Evolutionary conservation across 2,329 filamentous ascomycete genomes (phyloP), one percentile per base, ranked within the genome.

Genomic region (Talaromyces albobiverticillius): DNA sequence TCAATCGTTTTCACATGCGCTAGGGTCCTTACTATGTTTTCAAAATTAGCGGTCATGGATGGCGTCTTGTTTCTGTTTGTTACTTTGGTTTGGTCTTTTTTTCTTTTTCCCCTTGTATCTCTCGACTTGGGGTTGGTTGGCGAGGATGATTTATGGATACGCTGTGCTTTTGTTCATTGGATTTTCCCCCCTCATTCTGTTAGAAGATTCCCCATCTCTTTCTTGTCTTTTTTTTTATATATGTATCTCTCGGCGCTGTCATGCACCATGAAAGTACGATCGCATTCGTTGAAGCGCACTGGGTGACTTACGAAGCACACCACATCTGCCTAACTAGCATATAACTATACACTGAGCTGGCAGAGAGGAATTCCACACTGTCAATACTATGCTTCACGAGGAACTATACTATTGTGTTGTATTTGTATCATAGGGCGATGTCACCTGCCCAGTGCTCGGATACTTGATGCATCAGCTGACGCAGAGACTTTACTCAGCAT

Each of bases 11-110:
- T 20, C 40, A 9, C 22, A 18, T 49, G 10, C 36, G 23, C 14
- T 22, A 22, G 26, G 38, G 18, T 25, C 29, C 36, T 36, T 38
- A 29, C 23, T 46, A 25, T 32, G 47, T 45, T 52, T 56, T 46
- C 48, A 42, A 46, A 60, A 62, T 67, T 65, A 68, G 66, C 65
- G 66, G 62, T 60, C 57, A 60, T 57, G 62, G 60, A 51, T 57
- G 64, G 64, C 63, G 64, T 65, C 55, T 43, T 53, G 55, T 57
- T 59, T 60, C 51, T 41, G 54, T 59, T 53, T 56, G 53, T 58
- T 43, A n/a, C n/a, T 62, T 29, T 25, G 22, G 53, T 34, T 48
- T 31, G n/a, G 29, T 22, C 26, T 41, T 45, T 14, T 36, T 26
- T 16, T 47, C 22, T 18, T 26, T 46, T 14, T 47, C 22, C 16